Evolutionary conservation across 1,284 basidiomycete species (phyloP).

Genomic region (Austroboletus niveus): DNA sequence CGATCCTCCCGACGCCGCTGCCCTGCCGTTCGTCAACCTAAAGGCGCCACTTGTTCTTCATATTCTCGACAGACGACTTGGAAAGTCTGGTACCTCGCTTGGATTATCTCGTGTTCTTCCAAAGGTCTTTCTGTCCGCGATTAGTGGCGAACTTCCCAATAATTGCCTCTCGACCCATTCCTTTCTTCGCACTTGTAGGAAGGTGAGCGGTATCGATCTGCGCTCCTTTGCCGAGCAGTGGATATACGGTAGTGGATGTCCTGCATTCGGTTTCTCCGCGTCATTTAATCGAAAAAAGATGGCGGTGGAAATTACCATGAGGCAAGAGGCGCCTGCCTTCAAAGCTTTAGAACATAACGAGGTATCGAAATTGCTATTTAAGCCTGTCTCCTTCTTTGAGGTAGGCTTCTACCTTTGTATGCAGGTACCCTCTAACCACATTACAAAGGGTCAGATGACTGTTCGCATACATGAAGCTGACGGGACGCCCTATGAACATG

Average conservation of each 20-base stretch:
- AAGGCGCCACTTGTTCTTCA: conserved; percentile 95
- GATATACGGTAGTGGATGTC: conserved; percentile 98
- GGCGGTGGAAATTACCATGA: conserved; percentile 94
- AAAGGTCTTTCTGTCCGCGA: conserved; percentile 91
- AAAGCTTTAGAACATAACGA: conserved; percentile 68
- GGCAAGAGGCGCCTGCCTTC: conserved; percentile 82
- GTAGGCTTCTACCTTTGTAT: conserved; percentile 36
- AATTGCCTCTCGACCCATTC: conserved; percentile 88
- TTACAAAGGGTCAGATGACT: conserved; percentile 86
- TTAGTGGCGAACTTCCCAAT: conserved; percentile 86
- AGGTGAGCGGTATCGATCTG: conserved; percentile 89
- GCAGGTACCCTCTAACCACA: conserved; percentile 6
- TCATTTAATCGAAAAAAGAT: conserved; percentile 98
- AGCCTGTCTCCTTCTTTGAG: conserved; percentile 88
- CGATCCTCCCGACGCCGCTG: conserved; percentile 79
- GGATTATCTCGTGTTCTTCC: conserved; percentile 94
- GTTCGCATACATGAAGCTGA: conserved; percentile 99
- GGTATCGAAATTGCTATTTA: conserved; percentile 64
- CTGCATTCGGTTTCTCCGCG: conserved; percentile 85
- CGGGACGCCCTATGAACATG: conserved; percentile 98
- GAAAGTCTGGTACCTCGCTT: conserved; percentile 93
- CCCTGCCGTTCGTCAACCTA: conserved; percentile 87
- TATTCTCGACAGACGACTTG: conserved; percentile 90
- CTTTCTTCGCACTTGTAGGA: conserved; percentile 91
- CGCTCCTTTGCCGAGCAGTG: conserved; percentile 94